phyloP scores from a whole-genome alignment of 2,329 filamentous ascomycete species.

The Venturia asperata region DNA sequence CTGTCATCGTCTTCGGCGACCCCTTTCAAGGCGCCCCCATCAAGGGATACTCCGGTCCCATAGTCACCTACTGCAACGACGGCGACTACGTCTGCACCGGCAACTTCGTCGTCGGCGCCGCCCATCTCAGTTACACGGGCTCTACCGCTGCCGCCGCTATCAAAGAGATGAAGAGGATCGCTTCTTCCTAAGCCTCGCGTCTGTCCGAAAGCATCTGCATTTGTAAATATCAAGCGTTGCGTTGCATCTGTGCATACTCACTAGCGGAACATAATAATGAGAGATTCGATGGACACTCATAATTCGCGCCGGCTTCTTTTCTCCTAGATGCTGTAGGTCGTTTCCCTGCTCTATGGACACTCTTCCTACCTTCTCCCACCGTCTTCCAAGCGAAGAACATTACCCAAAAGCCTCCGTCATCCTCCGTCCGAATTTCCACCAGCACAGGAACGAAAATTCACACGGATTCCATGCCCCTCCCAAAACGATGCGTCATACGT shows the following conservation, averaged over 20 bases:
- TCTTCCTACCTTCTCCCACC: too few relatives aligned
- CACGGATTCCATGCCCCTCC: too few relatives aligned
- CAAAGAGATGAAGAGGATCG: slow-evolving; percentile 11
- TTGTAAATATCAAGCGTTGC: background rate
- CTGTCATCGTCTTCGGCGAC: slow-evolving; percentile 21
- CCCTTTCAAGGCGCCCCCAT: slow-evolving; percentile 22
- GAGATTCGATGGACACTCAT: background rate
- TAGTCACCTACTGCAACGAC: slow-evolving; percentile 18
- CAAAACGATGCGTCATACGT: too few relatives aligned
- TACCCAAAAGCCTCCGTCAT: too few relatives aligned
- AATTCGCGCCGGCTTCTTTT: too few relatives aligned
- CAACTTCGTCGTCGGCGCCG: slow-evolving; percentile 14
- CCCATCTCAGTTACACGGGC: slow-evolving; percentile 19
- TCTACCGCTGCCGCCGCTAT: background rate
- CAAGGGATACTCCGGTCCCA: slow-evolving; percentile 20
- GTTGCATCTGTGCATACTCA: background rate
- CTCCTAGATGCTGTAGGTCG: too few relatives aligned
- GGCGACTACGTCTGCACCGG: slow-evolving; percentile 16
- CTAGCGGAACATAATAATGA: background rate
- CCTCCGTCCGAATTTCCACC: too few relatives aligned
- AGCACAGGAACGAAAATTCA: too few relatives aligned
- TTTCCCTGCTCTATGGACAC: too few relatives aligned
- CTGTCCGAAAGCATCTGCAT: too few relatives aligned
- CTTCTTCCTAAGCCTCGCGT: background rate
- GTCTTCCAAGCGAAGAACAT: too few relatives aligned